A percentile compares a stretch with the other conserved stretches of the same genome.
These are phyloP conservation scores for Stenogyne calaminthoides DNA, from an alignment of 305 asterid genomes.

Conservation along the genomic window DNA sequence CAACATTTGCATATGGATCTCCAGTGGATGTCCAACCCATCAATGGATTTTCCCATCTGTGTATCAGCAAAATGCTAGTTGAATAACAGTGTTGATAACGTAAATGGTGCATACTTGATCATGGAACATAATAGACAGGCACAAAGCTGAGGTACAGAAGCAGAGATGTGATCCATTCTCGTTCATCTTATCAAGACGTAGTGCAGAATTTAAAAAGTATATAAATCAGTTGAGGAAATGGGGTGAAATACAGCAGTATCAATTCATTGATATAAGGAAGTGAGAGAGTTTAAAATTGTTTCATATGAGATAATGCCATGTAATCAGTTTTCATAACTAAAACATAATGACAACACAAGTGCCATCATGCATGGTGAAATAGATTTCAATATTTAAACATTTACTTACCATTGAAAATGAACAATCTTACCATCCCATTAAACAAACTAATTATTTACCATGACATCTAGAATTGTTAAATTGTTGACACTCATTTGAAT, in stretches of 20 bases:
- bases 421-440: neutral
- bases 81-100: neutral
- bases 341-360: neutral
- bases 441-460: neutral
- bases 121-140: slow-evolving; percentile 2
- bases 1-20: slow-evolving; percentile 95
- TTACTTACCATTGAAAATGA: neutral
- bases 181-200: slow-evolving; percentile 4
- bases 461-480: neutral
- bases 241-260: neutral
- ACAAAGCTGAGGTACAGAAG: slow-evolving; percentile 6
- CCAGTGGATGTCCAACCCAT: slow-evolving; percentile 99
- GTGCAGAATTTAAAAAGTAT: slow-evolving; percentile 11
- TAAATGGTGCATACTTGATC: slow-evolving; percentile 6
- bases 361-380: neutral
- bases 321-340: neutral
- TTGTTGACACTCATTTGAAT: neutral
- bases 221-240: neutral
- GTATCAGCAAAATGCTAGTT: slow-evolving; percentile 4
- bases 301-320: neutral
- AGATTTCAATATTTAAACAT: neutral
- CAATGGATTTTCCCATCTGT: slow-evolving; percentile 98
- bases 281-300: neutral
- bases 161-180: slow-evolving; percentile 1
- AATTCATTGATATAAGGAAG: neutral